Base-by-base conservation (phyloP, 495 filamentous ascomycete species). In the Talaromyces adpressus region DNA sequence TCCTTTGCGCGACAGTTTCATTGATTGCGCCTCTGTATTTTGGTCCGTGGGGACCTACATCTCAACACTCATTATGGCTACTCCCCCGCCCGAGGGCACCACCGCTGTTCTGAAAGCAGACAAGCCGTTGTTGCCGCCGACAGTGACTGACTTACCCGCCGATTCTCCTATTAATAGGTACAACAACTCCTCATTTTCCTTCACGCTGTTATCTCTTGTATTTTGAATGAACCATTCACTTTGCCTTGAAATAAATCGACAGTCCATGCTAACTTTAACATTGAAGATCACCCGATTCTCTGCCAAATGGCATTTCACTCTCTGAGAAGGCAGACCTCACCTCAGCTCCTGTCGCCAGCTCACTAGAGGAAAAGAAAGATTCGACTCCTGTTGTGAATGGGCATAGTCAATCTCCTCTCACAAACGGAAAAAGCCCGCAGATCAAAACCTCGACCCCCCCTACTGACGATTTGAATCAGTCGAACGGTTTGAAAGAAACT, bases 81-180 rank as follows among this genome's bases (percentile, higher is more conserved):
- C 78, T 59, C 78, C 78, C 72, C 78, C 78, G 73, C 77, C 78
- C 32, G 78, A 81, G 75, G 76, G 71, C 53, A 54, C 72, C 64
- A 68, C 73, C 64, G 59, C 68, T 34, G 59, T 58, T 14, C 23
- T 74, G 49, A 81, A 79, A 71, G 75, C 78, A 71, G 77, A 78
- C 61, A 79, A 81, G 74, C 76, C 74, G 70, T 76, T 77, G 72
- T 64, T 77, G 61, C 76, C 75, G 59, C 77, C 75, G 25, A 75
- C 76, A 61, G 75, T 77, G 27, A 75, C 72, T 65, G 77, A 73
- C 58, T 65, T 68, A 22, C 67, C 77, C 22, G 71, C 72, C n/a
- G 67, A 67, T 45, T 59, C 62, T 30, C 34, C 61, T 27, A 18
- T 63, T 30, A 63, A 63, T 47, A 59, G 62, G 62, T 64, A 64